phyloP scores from a whole-genome alignment of 1,139 yeast genomes.

The Suhomyces bolitotheri region DNA sequence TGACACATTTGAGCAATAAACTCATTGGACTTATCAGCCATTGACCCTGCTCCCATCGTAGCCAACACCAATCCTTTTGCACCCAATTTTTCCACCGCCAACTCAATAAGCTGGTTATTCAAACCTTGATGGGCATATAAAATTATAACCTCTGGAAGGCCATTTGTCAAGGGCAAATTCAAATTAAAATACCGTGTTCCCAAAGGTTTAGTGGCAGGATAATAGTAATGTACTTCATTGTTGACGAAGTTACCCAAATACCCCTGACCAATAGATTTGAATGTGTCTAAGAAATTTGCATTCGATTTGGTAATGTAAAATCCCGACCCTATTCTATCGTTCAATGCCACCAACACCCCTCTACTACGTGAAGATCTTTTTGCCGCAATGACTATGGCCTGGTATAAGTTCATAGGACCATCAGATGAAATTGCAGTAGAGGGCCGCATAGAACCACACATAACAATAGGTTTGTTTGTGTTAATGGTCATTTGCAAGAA shows the following conservation, averaged over 20 bases:
- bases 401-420: slow-evolving; percentile 72
- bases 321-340: slow-evolving; percentile 69
- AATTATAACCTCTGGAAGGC: slow-evolving; percentile 49
- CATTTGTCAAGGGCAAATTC: slow-evolving; percentile 20
- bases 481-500: slow-evolving; percentile 61
- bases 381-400: slow-evolving; percentile 66
- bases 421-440: slow-evolving; percentile 69
- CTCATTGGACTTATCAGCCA: slow-evolving; percentile 53
- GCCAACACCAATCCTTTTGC: slow-evolving; percentile 61
- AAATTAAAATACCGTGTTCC: slow-evolving; percentile 49
- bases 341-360: slow-evolving; percentile 63
- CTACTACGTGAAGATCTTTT: slow-evolving; percentile 51
- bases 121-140: slow-evolving; percentile 64
- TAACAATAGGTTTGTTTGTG: slow-evolving; percentile 59
- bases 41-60: slow-evolving; percentile 71
- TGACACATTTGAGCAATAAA: slow-evolving; percentile 24
- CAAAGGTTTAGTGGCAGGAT: slow-evolving; percentile 60
- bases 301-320: slow-evolving; percentile 69
- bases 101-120: slow-evolving; percentile 46
- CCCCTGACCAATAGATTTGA: slow-evolving; percentile 68
- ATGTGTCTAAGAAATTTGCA: slow-evolving; percentile 68
- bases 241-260: slow-evolving; percentile 69
- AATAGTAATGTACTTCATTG: slow-evolving; percentile 63
- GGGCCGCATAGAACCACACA: slow-evolving; percentile 76
- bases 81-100: slow-evolving; percentile 44